These are phyloP conservation scores for Trichoderma gamsii DNA, from an alignment of 495 filamentous ascomycete species.

Conservation along the genomic window DNA sequence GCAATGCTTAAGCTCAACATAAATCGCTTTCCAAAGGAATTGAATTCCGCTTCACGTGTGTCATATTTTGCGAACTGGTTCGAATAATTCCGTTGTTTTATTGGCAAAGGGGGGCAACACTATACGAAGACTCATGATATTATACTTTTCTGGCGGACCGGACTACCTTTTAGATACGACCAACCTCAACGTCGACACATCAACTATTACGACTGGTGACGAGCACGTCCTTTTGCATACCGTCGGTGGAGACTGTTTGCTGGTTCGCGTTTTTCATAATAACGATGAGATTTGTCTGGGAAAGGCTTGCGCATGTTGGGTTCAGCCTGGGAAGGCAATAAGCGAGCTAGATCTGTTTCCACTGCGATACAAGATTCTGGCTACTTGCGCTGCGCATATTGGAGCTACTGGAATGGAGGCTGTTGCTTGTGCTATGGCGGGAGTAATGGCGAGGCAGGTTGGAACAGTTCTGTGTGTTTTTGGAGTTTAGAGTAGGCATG, in stretches of 20 bases:
- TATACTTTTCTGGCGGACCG: neutral
- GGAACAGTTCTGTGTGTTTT: slow-evolving; percentile 10
- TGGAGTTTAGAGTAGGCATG: slow-evolving; percentile 13
- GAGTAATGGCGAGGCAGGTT: slow-evolving; percentile 3
- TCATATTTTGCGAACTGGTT: neutral
- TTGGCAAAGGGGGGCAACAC: neutral
- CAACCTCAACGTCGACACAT: neutral
- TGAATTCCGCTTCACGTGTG: neutral
- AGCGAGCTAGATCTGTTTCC: neutral
- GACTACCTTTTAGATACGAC: neutral
- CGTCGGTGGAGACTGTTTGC: neutral
- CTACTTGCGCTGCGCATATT: slow-evolving; percentile 10
- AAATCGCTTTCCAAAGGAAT: neutral
- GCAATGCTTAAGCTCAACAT: slow-evolving; percentile 50
- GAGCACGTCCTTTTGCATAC: neutral
- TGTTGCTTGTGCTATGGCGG: neutral
- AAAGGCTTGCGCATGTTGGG: neutral
- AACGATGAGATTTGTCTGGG: neutral
- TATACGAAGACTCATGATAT: slow-evolving; percentile 6
- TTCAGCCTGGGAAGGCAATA: neutral
- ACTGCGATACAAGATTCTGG: neutral
- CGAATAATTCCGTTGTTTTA: slow-evolving; percentile 6
- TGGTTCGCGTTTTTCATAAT: neutral
- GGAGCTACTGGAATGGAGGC: neutral
- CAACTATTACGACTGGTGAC: neutral